phyloP scores from a whole-genome alignment of 2,329 filamentous ascomycete species.

The Ceratocystis huliohia region DNA sequence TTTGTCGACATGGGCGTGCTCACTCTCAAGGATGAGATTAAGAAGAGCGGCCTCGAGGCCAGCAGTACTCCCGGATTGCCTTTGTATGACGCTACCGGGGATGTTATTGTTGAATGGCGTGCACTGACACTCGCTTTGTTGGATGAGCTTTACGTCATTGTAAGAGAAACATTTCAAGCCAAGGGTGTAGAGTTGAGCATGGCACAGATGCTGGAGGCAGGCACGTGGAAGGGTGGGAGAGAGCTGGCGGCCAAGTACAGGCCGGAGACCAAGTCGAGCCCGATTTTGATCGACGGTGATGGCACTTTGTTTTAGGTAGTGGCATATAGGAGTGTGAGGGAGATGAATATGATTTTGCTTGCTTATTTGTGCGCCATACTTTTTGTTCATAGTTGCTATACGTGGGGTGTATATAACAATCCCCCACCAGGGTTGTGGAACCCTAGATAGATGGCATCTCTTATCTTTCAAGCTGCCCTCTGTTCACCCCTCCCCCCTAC shows the following conservation, averaged over 20 bases:
- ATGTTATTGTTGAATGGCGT: slow-evolving; percentile 49
- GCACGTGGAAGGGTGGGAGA: slow-evolving; percentile 53
- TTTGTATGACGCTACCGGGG: slow-evolving; percentile 41
- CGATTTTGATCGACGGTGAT: slow-evolving; percentile 70
- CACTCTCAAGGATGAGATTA: slow-evolving; percentile 36
- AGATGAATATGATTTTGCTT: background rate
- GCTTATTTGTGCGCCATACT: background rate
- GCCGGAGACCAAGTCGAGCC: slow-evolving; percentile 69
- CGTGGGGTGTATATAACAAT: background rate
- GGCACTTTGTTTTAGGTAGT: slow-evolving; percentile 65
- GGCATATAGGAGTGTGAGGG: background rate
- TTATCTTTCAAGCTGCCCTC: background rate
- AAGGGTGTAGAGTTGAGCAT: slow-evolving; percentile 32
- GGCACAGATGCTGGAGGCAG: slow-evolving; percentile 41
- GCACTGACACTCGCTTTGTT: slow-evolving; percentile 46
- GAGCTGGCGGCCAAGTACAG: slow-evolving; percentile 68
- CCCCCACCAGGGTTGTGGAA: background rate
- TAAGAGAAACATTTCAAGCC: slow-evolving; percentile 29
- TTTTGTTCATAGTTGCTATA: background rate
- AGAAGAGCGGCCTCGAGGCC: slow-evolving; percentile 32
- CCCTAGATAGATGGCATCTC: slow-evolving; percentile 5
- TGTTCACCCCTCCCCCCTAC: background rate
- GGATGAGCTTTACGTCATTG: slow-evolving; percentile 36
- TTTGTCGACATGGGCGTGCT: slow-evolving; percentile 49
- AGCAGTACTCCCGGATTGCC: slow-evolving; percentile 31